phyloP scores from a whole-genome alignment of 2,329 filamentous ascomycete species.

The Diaporthe sp. region DNA sequence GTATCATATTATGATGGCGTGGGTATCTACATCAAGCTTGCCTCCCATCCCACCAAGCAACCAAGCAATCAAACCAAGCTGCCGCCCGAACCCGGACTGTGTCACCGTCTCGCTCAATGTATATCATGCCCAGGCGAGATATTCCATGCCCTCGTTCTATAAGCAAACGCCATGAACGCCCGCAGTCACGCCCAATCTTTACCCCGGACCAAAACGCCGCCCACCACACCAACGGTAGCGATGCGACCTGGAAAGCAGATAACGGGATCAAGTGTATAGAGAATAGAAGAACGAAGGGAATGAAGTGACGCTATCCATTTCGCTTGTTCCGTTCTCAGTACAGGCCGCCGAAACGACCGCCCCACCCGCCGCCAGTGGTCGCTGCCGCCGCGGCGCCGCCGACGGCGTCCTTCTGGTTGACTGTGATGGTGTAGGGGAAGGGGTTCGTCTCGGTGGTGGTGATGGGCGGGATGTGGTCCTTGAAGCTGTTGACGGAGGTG shows the following conservation, averaged over 20 bases:
- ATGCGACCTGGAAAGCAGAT: background rate
- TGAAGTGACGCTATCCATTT: background rate
- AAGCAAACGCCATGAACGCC: conserved; percentile 17
- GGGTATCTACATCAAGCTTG: conserved; percentile 25
- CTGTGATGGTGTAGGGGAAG: conserved; percentile 92
- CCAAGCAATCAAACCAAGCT: conserved; percentile 7
- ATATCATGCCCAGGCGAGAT: background rate
- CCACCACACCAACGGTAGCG: background rate
- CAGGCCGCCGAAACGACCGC: conserved; percentile 32
- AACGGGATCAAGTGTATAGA: background rate
- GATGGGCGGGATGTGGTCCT: conserved; percentile 97
- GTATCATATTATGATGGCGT: conserved; percentile 15
- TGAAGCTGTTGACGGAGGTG: conserved; percentile 86
- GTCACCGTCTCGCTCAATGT: background rate
- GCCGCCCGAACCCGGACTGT: background rate
- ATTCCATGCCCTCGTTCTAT: background rate
- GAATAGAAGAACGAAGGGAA: background rate
- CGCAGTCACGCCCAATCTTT: background rate
- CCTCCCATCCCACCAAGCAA: background rate
- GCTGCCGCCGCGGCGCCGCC: conserved; percentile 1
- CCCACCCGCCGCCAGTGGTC: conserved; percentile 29
- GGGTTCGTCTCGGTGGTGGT: conserved; percentile 92
- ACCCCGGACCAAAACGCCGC: no score
- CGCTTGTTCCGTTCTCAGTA: conserved; percentile 11
- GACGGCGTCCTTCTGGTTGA: conserved; percentile 79